Evolutionary conservation across 148 eudicot species (phyloP), one percentile per base, ranked within the genome.

Genomic region (Chenopodium quinoa): DNA sequence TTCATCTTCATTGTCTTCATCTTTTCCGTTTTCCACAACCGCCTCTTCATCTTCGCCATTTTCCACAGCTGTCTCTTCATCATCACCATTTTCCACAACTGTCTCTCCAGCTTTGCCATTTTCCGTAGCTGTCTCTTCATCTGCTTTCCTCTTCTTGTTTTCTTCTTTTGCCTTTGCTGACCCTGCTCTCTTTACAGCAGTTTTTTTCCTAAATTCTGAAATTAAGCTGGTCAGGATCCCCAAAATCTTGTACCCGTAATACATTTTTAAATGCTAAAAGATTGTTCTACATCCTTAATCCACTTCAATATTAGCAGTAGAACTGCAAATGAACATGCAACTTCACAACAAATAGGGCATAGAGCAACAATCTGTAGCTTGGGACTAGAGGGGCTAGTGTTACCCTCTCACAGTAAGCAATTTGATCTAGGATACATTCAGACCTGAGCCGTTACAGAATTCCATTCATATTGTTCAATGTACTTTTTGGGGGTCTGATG

Each of bases 201-300:
- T 86, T 87, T 85, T 91, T 75, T 83, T 86, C 85, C 87, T 89
- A 64, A 88, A 88, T 68, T 91, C 93, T 91, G 90, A 73, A 73
- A 74, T 81, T 52, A 31, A 77, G 47, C 29, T 19, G 64, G 44
- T 78, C 50, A 68, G 34, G 17, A 20, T 75, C 25, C 40, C 31
- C 10, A 80, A 4, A 31, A 68, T 7, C 56, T 52, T 56, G n/a
- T 31, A 44, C 40, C 25, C 14, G 4, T 44, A 69, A 19, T 48
- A 64, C 40, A 3, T 17, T 9, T 56, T 27, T 58, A n/a, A 44
- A 23, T 75, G 22, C 65, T 22, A 44, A 79, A 4, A 16, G 19
- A 52, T 25, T 32, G 5, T 48, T 52, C 22, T 78, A 5, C 4
- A 78, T 73, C 58, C 19, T 46, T 19, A 47, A 20, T 23, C 13